Conservation (phyloP, 129 eudicot genomes). For the Tanacetum coccineum region DNA sequence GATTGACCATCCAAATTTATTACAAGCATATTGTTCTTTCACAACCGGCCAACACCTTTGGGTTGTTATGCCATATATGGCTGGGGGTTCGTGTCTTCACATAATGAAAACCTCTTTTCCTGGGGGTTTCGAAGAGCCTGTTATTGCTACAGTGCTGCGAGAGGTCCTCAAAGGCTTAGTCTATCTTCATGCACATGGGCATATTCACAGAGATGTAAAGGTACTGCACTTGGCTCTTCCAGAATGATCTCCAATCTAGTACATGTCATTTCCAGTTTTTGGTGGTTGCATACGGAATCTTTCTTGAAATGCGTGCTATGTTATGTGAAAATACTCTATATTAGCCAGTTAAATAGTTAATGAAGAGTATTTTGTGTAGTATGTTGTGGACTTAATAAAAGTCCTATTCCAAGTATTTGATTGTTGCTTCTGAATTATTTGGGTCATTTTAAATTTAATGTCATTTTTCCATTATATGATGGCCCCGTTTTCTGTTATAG, state of each 20-base stretch:
- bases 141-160: constrained; percentile 81
- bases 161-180: constrained; percentile 94
- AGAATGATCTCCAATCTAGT: constrained; percentile 1
- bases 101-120: constrained; percentile 88
- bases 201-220: constrained; percentile 97
- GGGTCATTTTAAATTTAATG: neutral
- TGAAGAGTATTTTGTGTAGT: neutral
- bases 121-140: constrained; percentile 95
- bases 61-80: constrained; percentile 99
- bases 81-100: constrained; percentile 94
- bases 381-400: neutral
- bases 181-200: constrained; percentile 91
- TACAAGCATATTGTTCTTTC: constrained; percentile 86
- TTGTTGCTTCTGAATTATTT: neutral
- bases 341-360: neutral
- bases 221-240: constrained; percentile 35
- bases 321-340: neutral
- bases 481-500: too few species aligned
- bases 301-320: neutral
- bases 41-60: constrained; percentile 83
- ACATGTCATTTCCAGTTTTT: neutral
- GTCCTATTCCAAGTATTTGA: neutral
- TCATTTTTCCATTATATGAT: neutral
- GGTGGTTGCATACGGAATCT: neutral
- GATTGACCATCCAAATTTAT: constrained; percentile 84